Percentiles rank a stretch among this genome's conserved stretches.
These are phyloP conservation scores for Cercospora zeae-maydis DNA, from an alignment of 2,329 filamentous ascomycete genomes.

Conservation along the genomic window DNA sequence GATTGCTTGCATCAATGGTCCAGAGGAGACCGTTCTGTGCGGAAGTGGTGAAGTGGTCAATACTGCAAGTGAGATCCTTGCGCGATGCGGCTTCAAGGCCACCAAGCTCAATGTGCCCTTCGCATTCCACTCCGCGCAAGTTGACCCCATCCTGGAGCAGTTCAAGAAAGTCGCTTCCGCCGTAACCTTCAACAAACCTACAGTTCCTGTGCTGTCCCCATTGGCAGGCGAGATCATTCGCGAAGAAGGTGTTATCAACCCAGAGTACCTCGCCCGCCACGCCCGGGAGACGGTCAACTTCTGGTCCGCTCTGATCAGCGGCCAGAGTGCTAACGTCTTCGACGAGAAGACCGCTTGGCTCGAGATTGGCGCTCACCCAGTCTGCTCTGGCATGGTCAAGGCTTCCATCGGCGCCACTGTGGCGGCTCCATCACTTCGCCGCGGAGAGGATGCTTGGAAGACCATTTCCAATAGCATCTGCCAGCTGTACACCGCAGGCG, in stretches of 20 bases:
- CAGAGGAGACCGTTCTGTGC: slow-evolving; percentile 70
- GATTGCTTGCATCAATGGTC: slow-evolving; percentile 72
- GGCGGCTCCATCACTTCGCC: slow-evolving; percentile 59
- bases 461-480: slow-evolving; percentile 58
- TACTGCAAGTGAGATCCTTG: slow-evolving; percentile 49
- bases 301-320: slow-evolving; percentile 57
- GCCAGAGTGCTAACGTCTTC: slow-evolving; percentile 57
- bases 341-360: slow-evolving; percentile 67
- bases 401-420: slow-evolving; percentile 57
- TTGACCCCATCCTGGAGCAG: slow-evolving; percentile 59
- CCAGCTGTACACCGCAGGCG: slow-evolving; percentile 58
- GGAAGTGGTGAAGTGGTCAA: slow-evolving; percentile 59
- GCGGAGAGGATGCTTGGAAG: slow-evolving; percentile 61
- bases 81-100: slow-evolving; percentile 55
- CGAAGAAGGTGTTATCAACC: slow-evolving; percentile 55
- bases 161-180: slow-evolving; percentile 55
- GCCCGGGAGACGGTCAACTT: slow-evolving; percentile 69
- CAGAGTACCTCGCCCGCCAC: slow-evolving; percentile 62
- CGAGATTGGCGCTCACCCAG: slow-evolving; percentile 70
- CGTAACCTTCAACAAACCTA: slow-evolving; percentile 57
- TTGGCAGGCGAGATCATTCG: slow-evolving; percentile 59
- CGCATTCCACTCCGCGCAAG: slow-evolving; percentile 64
- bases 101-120: slow-evolving; percentile 63
- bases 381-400: slow-evolving; percentile 66
- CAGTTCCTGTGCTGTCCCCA: slow-evolving; percentile 64